Evolutionary conservation across 331 rosid species (phyloP).

Genomic region (Saraca asoca): DNA sequence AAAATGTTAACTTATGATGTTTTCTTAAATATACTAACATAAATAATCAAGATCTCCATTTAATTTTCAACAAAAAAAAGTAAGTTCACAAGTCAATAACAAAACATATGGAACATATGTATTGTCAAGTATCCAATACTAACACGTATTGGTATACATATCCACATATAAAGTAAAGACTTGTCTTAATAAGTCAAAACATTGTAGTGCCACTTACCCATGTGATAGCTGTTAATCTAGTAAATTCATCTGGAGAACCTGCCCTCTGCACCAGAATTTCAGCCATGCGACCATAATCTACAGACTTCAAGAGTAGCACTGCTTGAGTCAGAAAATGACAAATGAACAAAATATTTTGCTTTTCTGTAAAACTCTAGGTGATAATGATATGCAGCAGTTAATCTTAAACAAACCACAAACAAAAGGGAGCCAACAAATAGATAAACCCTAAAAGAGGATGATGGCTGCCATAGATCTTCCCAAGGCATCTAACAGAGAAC

Average conservation of each 20-base stretch:
- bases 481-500: not conserved
- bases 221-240: conserved; percentile 91
- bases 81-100: no score
- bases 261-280: conserved; percentile 96
- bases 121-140: no score
- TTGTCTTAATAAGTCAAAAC: conserved; percentile 14
- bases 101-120: no score
- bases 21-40: no score
- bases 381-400: conserved; percentile 18
- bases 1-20: no score
- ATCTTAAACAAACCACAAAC: conserved; percentile 30
- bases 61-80: no score
- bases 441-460: conserved; percentile 23
- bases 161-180: not conserved
- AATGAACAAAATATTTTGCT: conserved; percentile 66
- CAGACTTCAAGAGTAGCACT: conserved; percentile 99
- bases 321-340: conserved; percentile 93
- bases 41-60: no score
- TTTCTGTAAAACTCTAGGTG: conserved; percentile 33
- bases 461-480: conserved; percentile 23
- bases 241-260: conserved; percentile 83
- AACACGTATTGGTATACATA: no score
- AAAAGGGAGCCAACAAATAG: conserved; percentile 9
- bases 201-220: conserved; percentile 66
- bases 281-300: conserved; percentile 99